Evolutionary conservation across 441 rosid species (phyloP).

Genomic region (Gossypium schwendimanii): DNA sequence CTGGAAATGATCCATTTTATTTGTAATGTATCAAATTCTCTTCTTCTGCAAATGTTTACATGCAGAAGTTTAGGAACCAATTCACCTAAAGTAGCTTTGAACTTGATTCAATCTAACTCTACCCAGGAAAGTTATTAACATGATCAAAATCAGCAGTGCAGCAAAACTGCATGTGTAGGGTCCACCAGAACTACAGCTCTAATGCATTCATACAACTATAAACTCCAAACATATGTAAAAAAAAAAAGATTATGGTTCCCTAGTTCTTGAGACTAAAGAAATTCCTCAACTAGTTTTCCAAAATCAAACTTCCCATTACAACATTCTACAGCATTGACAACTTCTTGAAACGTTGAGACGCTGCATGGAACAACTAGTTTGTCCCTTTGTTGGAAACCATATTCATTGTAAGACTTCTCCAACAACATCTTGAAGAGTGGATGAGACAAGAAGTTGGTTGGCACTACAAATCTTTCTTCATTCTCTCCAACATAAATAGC

Average conservation of each 20-base stretch:
- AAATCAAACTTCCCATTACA: conserved; percentile 62
- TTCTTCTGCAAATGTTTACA: neutral
- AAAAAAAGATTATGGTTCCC: neutral
- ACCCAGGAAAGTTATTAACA: neutral
- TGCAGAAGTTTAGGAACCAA: neutral
- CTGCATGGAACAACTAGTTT: conserved; percentile 69
- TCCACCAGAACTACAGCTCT: neutral
- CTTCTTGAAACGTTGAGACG: conserved; percentile 57
- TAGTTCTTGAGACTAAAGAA: conserved; percentile 19
- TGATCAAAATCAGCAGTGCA: conserved; percentile 5
- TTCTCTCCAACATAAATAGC: conserved; percentile 77
- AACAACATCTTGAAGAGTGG: conserved; percentile 73
- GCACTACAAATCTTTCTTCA: conserved; percentile 54
- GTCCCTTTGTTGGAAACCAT: conserved; percentile 41
- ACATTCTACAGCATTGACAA: conserved; percentile 57
- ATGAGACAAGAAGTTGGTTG: conserved; percentile 59
- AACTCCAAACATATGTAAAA: neutral
- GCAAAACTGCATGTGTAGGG: neutral
- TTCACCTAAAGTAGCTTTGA: neutral
- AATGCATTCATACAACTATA: neutral
- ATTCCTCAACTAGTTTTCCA: conserved; percentile 62
- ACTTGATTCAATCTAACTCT: neutral
- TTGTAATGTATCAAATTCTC: no score
- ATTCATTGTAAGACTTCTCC: conserved; percentile 63
- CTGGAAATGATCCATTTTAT: neutral